Evolutionary conservation across 345 rosid genomes (phyloP).

Genomic region (Eucalyptus regnans): DNA sequence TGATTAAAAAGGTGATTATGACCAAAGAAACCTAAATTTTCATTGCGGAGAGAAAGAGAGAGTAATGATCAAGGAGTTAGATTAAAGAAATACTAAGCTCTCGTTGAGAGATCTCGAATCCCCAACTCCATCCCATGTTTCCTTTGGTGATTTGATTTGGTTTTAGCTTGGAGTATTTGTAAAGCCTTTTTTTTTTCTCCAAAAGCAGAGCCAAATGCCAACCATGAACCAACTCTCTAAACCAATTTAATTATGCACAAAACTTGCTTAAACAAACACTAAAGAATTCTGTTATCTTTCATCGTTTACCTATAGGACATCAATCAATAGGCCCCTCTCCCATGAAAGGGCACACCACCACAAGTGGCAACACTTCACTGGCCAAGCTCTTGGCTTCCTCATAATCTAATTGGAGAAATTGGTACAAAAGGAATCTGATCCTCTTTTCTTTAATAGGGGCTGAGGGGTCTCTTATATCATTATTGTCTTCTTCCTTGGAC

Average conservation of each 20-base stretch:
- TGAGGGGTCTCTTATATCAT: not conserved
- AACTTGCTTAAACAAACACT: not conserved
- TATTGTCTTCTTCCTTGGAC: constrained; percentile 20
- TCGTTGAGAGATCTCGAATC: not conserved
- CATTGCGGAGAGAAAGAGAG: not conserved
- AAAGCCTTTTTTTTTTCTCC: not conserved
- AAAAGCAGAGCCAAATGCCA: not conserved
- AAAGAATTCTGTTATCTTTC: not conserved
- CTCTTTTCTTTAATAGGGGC: not conserved
- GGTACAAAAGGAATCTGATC: not conserved
- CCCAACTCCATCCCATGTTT: not conserved
- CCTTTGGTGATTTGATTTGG: not conserved
- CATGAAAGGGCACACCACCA: not conserved
- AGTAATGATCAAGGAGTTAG: constrained; percentile 10
- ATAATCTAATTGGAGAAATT: constrained; percentile 1
- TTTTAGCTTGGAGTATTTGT: not conserved
- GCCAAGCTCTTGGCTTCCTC: constrained; percentile 8
- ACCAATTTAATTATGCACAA: not conserved
- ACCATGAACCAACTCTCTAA: not conserved
- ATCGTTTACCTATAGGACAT: not conserved
- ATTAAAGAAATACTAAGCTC: constrained; percentile 9
- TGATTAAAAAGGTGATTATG: not conserved
- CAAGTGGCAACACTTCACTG: constrained; percentile 20
- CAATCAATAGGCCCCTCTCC: not conserved
- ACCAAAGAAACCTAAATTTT: not conserved